Evolutionary conservation across 2,329 filamentous ascomycete genomes (phyloP), one percentile per base, ranked within the genome.

Genomic region (Fusarium phyllophilum): DNA sequence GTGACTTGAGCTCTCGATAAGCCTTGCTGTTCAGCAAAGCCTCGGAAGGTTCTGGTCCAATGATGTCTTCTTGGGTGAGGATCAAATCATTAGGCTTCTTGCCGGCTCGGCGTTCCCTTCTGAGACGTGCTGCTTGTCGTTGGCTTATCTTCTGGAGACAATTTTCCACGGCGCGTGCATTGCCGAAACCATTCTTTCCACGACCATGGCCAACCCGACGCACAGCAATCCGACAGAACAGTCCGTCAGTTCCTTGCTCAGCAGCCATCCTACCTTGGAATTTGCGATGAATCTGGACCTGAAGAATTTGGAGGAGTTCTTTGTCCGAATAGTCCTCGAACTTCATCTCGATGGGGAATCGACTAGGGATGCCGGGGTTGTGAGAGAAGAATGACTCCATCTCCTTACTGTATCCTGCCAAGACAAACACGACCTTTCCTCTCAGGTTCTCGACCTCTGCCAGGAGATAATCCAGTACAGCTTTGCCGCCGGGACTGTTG

Each of bases 371-470:
- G 0, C 93, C 93, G 0, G 90, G 90, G 49, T 95, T 95, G 68
- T 95, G 92, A 0, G 88, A 85, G 52, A 94, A 94, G 79, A 95
- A 94, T 0, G 86, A 86, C 75, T 95, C 92, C 93, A 96, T 95
- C 70, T 93, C 86, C 73, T 90, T 91, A 55, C 85, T 85, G 80
- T 95, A 95, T 0, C 94, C 93, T 0, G 93, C 93, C 6, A 96
- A 83, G 2, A 95, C 85, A 60, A 95, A 93, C 0, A 91, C 89
- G 0, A 95, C 80, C 74, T 92, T 92, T 0, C 92, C 93, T 0
- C 86, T 88, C 2, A 90, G 84, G 58, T 94, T 93, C 74, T 95
- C 93, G 2, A 94, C 88, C 75, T 95, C 92, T 0, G 91, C 86
- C 0, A 96, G 86, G 0, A 96, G 83, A 68, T 87, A 93, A 70